Evolutionary conservation across 768 basidiomycete species (phyloP).

Genomic region (Mrakia blollopis): DNA sequence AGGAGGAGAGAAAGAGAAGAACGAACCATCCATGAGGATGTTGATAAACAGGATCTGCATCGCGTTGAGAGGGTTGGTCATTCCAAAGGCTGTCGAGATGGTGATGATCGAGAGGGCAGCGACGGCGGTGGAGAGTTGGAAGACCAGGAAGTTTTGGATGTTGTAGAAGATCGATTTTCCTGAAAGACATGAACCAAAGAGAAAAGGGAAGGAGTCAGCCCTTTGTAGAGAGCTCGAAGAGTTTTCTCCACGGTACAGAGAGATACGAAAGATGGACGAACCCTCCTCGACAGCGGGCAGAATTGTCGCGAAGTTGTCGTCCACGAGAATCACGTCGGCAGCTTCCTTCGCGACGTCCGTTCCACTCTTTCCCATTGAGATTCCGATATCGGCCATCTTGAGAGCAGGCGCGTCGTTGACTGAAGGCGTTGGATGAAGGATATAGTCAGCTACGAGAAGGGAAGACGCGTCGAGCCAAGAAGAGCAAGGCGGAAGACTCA

Average conservation of each 20-base stretch:
- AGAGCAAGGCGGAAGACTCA: too few relatives aligned
- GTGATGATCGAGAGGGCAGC: conserved; percentile 94
- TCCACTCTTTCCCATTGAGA: conserved; percentile 97
- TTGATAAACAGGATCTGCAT: conserved; percentile 99
- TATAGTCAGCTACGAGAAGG: not conserved
- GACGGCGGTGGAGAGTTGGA: conserved; percentile 96
- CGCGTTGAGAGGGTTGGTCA: conserved; percentile 88
- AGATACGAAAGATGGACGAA: conserved; percentile 37
- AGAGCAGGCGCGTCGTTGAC: conserved; percentile 96
- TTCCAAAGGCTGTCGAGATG: conserved; percentile 79
- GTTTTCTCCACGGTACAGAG: too few relatives aligned
- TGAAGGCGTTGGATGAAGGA: conserved; percentile 32
- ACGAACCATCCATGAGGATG: conserved; percentile 91
- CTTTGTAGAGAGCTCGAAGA: conserved; percentile 5
- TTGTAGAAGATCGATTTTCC: conserved; percentile 98
- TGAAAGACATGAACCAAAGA: conserved; percentile 39
- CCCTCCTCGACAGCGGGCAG: conserved; percentile 91
- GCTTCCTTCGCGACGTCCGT: conserved; percentile 98
- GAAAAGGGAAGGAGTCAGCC: conserved; percentile 26
- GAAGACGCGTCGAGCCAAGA: not conserved
- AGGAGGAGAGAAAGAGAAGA: not conserved
- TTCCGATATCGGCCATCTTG: conserved; percentile 96
- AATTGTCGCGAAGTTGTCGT: conserved; percentile 94
- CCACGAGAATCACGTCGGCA: conserved; percentile 92
- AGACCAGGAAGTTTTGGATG: conserved; percentile 94